Percentiles rank a stretch among this genome's conserved stretches.
Conservation (phyloP, 1,284 basidiomycete species). For the Cryptococcus deneoformans region DNA sequence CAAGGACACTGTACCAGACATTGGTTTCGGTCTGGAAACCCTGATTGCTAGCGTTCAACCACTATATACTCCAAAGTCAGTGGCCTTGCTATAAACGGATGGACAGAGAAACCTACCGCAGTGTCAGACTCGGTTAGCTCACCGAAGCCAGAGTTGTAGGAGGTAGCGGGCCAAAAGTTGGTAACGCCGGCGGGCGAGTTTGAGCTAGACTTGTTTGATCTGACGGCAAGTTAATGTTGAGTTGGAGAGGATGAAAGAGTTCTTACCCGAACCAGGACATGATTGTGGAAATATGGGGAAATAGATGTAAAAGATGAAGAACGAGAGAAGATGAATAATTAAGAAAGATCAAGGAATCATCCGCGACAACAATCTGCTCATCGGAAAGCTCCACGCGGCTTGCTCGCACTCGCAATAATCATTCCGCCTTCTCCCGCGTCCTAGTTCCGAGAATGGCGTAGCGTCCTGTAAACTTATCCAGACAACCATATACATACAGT, state of each 20-base stretch:
- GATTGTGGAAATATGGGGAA: neutral
- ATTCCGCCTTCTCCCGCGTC: neutral
- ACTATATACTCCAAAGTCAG: constrained; percentile 44
- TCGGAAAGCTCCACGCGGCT: neutral
- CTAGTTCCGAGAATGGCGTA: no score
- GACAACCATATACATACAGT: no score
- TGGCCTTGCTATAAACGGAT: no score
- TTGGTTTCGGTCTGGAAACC: constrained; percentile 95
- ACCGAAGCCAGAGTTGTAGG: constrained; percentile 42
- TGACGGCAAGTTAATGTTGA: neutral
- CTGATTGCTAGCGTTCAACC: constrained; percentile 65
- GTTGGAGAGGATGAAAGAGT: neutral
- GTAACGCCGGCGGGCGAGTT: constrained; percentile 42
- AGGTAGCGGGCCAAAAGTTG: constrained; percentile 75
- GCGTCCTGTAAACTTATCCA: no score
- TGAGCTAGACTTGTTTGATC: neutral
- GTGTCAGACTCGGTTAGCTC: constrained; percentile 42
- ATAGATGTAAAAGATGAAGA: neutral
- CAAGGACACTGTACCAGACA: constrained; percentile 77
- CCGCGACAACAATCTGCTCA: no score
- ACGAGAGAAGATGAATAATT: neutral
- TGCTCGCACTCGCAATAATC: neutral
- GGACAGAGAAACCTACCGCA: constrained; percentile 24
- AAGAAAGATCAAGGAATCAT: neutral
- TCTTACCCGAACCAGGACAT: constrained; percentile 41